Evolutionary conservation across 805 yeast genomes (phyloP), one percentile per base, ranked within the genome.

Genomic region (Metschnikowia lochheadii): DNA sequence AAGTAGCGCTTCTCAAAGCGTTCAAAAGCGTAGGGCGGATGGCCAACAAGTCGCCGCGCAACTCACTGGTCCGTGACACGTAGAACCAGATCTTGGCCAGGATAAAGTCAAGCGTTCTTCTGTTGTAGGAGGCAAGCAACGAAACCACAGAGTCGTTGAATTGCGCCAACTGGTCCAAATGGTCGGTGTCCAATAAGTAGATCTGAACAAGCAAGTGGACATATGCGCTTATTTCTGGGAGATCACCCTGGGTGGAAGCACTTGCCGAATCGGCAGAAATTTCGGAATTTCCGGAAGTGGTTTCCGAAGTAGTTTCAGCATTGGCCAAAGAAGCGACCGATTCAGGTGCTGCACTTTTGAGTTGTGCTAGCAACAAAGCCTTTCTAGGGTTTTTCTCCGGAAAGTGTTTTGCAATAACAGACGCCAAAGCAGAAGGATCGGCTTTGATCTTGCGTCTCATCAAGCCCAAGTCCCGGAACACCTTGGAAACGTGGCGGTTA

Each of bases 71-170:
- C 67, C 96, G 82, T 41, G 85, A 51, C n/a, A 58, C 50, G 72
- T 90, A 92, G 66, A 92, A 94, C 98, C 98, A 94, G 53, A 87
- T 77, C 67, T 91, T 92, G 14, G 98, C 94, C 56, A 83, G 83
- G 51, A 94, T 78, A 61, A 87, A 82, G 69, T 94, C 98, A 57
- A 92, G 73, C 4, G 95, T 80, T 56, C 98, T 81, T 56, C 86
- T 82, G 69, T 89, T 89, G 71, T 85, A 85, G 13, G 76, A 67
- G 51, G 79, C 77, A 63, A 89, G 76, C 48, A 83, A 72, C 13
- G 71, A 63, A 49, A 85, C 72, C 40, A 81, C 75, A 46, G 72
- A 70, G 10, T 62, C 67, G 60, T 85, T 85, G 63, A 88, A 80
- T 10, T 66, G 61, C 50, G 80, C 79, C 53, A 84, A 72, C 53